Evolutionary conservation across 345 rosid genomes (phyloP).

Genomic region (Citrus cavaleriei): DNA sequence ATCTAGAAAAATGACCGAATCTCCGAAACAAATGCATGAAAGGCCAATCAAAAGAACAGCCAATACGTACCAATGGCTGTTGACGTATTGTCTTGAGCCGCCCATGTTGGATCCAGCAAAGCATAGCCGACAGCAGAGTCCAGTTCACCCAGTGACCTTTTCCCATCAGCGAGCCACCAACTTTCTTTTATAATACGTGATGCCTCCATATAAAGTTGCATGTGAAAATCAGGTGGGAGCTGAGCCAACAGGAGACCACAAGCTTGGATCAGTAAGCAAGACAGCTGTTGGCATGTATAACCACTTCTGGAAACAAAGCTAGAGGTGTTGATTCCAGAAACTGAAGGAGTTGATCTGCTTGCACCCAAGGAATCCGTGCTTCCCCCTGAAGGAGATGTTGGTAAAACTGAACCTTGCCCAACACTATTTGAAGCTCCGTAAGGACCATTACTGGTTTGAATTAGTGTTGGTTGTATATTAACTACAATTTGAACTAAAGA

Average conservation of each 20-base stretch:
- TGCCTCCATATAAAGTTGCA: slow-evolving; percentile 81
- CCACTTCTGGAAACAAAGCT: slow-evolving; percentile 94
- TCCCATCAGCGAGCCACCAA: slow-evolving; percentile 94
- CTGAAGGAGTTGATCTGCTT: slow-evolving; percentile 74
- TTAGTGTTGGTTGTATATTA: slow-evolving; percentile 86
- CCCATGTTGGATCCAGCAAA: slow-evolving; percentile 97
- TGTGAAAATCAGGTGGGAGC: slow-evolving; percentile 84
- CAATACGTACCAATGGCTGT: slow-evolving; percentile 76
- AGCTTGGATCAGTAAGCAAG: slow-evolving; percentile 95
- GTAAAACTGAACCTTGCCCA: slow-evolving; percentile 77
- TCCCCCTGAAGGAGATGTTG: slow-evolving; percentile 96
- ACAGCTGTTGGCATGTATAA: slow-evolving; percentile 92
- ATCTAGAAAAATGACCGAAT: background rate
- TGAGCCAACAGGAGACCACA: slow-evolving; percentile 95
- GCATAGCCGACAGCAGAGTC: slow-evolving; percentile 95
- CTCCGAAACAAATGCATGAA: background rate
- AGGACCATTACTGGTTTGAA: slow-evolving; percentile 85
- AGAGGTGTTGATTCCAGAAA: slow-evolving; percentile 74
- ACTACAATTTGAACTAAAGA: slow-evolving; percentile 87
- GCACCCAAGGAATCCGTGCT: slow-evolving; percentile 91
- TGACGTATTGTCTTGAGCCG: slow-evolving; percentile 98
- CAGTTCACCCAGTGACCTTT: slow-evolving; percentile 70
- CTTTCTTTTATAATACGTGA: slow-evolving; percentile 76
- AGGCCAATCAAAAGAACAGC: background rate
- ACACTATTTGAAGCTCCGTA: slow-evolving; percentile 67